phyloP scores from a whole-genome alignment of 345 rosid species.

The Kandelia obovata region DNA sequence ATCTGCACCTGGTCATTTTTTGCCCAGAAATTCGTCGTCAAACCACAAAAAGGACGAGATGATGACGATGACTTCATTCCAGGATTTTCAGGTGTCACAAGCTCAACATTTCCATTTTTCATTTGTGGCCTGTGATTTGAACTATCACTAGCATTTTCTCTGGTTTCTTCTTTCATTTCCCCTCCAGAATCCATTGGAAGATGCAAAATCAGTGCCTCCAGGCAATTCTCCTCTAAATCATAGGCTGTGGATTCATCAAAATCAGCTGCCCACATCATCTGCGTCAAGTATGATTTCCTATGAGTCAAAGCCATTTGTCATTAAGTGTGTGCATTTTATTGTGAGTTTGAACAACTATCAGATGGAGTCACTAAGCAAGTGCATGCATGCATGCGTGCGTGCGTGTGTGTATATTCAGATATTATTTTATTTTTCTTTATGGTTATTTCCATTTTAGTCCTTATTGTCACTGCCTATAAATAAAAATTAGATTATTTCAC shows the following conservation, averaged over 20 bases:
- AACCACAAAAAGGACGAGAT: slow-evolving; percentile 63
- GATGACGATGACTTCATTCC: slow-evolving; percentile 54
- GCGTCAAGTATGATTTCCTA: slow-evolving; percentile 23
- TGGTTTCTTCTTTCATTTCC: slow-evolving; percentile 42
- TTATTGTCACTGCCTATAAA: too few relatives aligned
- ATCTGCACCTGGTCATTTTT: slow-evolving; percentile 52
- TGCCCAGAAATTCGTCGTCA: slow-evolving; percentile 65
- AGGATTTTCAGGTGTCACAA: slow-evolving; percentile 35
- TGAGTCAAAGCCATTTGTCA: slow-evolving; percentile 6
- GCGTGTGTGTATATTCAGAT: too few relatives aligned
- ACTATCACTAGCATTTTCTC: slow-evolving; percentile 37
- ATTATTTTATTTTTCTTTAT: too few relatives aligned
- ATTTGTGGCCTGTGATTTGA: slow-evolving; percentile 37
- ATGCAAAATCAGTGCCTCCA: slow-evolving; percentile 63
- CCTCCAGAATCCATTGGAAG: slow-evolving; percentile 42
- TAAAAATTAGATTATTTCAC: too few relatives aligned
- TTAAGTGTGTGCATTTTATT: too few relatives aligned
- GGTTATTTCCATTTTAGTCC: too few relatives aligned
- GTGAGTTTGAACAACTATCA: too few relatives aligned
- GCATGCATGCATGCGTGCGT: too few relatives aligned
- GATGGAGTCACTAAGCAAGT: too few relatives aligned
- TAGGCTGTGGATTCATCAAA: slow-evolving; percentile 56
- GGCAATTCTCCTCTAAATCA: slow-evolving; percentile 62
- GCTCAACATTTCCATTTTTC: slow-evolving; percentile 42
- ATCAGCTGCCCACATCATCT: slow-evolving; percentile 99